A percentile compares a stretch with the other conserved stretches of the same genome.
Conservation (phyloP, 345 rosid species). For the Cardamine occulta region DNA sequence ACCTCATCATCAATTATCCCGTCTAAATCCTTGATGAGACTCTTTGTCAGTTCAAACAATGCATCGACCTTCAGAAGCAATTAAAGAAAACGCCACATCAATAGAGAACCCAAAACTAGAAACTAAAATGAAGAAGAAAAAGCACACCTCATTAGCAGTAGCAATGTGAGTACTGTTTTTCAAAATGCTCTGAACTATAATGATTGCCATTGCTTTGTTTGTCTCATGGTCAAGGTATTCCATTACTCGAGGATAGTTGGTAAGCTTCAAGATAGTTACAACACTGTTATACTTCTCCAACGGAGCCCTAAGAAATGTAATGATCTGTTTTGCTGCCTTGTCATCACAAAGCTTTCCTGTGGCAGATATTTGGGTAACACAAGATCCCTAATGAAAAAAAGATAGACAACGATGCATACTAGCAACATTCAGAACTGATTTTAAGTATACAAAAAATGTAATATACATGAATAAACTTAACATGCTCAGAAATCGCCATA, state of each 20-base stretch:
- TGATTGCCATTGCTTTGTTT: constrained; percentile 83
- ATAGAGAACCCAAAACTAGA: constrained; percentile 27
- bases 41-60: constrained; percentile 80
- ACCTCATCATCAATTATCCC: constrained; percentile 68
- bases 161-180: constrained; percentile 77
- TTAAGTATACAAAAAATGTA: constrained; percentile 6
- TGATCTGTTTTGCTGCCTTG: constrained; percentile 86
- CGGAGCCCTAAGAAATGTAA: constrained; percentile 90
- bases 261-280: constrained; percentile 83
- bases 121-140: constrained; percentile 20
- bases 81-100: constrained; percentile 24
- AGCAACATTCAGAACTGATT: constrained; percentile 22
- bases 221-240: constrained; percentile 90
- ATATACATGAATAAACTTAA: constrained; percentile 10
- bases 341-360: constrained; percentile 79
- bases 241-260: constrained; percentile 81
- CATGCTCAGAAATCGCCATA: constrained; percentile 44
- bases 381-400: constrained; percentile 67
- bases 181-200: constrained; percentile 88
- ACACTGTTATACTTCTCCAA: constrained; percentile 90
- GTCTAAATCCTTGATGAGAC: constrained; percentile 88
- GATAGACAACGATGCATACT: constrained; percentile 18
- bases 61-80: constrained; percentile 68
- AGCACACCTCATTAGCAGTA: constrained; percentile 69
- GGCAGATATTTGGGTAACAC: constrained; percentile 77